These are phyloP conservation scores for Talaromyces piceae DNA, from an alignment of 2,329 filamentous ascomycete genomes.

Conservation along the genomic window DNA sequence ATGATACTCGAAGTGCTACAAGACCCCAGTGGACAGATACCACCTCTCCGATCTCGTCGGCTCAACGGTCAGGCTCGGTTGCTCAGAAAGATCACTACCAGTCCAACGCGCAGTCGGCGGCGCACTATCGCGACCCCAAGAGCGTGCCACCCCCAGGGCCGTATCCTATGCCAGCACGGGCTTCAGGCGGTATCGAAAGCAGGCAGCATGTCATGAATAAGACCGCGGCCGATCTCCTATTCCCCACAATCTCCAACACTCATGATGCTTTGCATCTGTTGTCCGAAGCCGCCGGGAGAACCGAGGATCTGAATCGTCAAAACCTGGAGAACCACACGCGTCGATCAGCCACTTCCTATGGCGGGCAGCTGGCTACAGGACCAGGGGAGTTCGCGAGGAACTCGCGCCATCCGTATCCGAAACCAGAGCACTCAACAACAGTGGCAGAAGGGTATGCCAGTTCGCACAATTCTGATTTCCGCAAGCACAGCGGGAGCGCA, in stretches of 20 bases:
- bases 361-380: constrained; percentile 30
- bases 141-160: constrained; percentile 20
- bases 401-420: constrained; percentile 27
- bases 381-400: constrained; percentile 25
- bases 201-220: constrained; percentile 54
- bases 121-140: constrained; percentile 22
- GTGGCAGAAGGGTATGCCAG: constrained; percentile 43
- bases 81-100: constrained; percentile 21
- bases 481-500: constrained; percentile 20
- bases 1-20: constrained; percentile 18
- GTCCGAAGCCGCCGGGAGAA: constrained; percentile 67
- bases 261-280: constrained; percentile 88
- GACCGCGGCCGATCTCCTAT: constrained; percentile 53
- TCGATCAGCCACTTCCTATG: constrained; percentile 33
- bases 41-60: constrained; percentile 13
- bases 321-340: constrained; percentile 40
- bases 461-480: constrained; percentile 21
- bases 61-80: constrained; percentile 15
- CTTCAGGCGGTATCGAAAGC: constrained; percentile 1
- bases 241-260: constrained; percentile 71
- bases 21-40: constrained; percentile 26
- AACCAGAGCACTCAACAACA: constrained; percentile 34
- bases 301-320: constrained; percentile 43
- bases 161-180: constrained; percentile 25
- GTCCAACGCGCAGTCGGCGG: constrained; percentile 20